Percentiles rank a stretch among this genome's conserved stretches.
These are phyloP conservation scores for Sodiomyces alkalinus DNA, from an alignment of 2,329 filamentous ascomycete species.

Conservation along the genomic window DNA sequence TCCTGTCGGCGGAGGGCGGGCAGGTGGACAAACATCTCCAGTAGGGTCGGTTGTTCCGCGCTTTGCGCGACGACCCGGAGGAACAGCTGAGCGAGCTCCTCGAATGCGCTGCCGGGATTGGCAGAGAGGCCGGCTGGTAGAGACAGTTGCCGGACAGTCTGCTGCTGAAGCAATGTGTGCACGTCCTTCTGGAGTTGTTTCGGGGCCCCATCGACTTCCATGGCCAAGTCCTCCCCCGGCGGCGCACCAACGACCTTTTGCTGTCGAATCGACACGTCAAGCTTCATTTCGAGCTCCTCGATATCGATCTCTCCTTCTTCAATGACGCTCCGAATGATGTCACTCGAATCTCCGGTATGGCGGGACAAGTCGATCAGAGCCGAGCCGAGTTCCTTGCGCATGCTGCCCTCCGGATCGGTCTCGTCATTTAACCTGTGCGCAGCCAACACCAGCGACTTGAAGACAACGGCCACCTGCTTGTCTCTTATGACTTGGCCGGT, in stretches of 20 bases:
- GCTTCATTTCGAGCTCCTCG: constrained; percentile 56
- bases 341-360: constrained; percentile 38
- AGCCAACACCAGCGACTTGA: constrained; percentile 48
- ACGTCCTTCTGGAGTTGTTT: constrained; percentile 19
- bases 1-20: constrained; percentile 37
- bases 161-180: constrained; percentile 21
- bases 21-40: constrained; percentile 36
- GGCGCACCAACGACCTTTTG: constrained; percentile 31
- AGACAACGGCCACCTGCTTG: constrained; percentile 46
- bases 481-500: constrained; percentile 44
- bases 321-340: constrained; percentile 52
- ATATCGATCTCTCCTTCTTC: constrained; percentile 56
- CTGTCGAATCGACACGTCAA: constrained; percentile 54
- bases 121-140: constrained; percentile 37
- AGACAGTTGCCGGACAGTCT: constrained; percentile 19
- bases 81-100: constrained; percentile 43
- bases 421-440: constrained; percentile 42
- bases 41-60: constrained; percentile 19
- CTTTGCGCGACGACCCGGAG: constrained; percentile 33
- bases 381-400: constrained; percentile 49
- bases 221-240: constrained; percentile 33
- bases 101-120: constrained; percentile 35
- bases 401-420: constrained; percentile 35
- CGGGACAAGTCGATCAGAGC: constrained; percentile 53
- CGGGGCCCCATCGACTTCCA: constrained; percentile 22